Conservation (phyloP, 2,329 filamentous ascomycete species). For the Delphinella strobiligena region DNA sequence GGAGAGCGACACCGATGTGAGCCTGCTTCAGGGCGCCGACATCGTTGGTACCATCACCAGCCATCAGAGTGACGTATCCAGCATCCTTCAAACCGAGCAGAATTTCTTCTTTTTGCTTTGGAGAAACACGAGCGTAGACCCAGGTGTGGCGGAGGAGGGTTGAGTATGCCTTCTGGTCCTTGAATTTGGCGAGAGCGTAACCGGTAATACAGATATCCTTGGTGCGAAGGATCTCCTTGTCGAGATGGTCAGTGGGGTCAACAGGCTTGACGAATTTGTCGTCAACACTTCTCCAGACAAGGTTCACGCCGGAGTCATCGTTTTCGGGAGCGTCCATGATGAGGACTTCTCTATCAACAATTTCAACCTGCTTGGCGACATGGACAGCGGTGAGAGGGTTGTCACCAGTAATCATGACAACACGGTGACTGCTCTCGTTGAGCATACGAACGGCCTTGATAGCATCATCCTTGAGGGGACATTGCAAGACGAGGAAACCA, state of each 20-base stretch:
- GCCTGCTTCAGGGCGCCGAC: slow-evolving; percentile 96
- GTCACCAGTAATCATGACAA: slow-evolving; percentile 98
- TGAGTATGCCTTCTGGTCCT: slow-evolving; percentile 62
- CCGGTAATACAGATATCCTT: slow-evolving; percentile 96
- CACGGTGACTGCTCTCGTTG: slow-evolving; percentile 95
- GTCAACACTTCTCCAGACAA: slow-evolving; percentile 92
- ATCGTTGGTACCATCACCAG: slow-evolving; percentile 95
- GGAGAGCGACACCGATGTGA: slow-evolving; percentile 87
- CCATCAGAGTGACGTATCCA: slow-evolving; percentile 98
- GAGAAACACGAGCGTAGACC: slow-evolving; percentile 97
- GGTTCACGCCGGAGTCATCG: slow-evolving; percentile 63
- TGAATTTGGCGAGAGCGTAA: slow-evolving; percentile 83
- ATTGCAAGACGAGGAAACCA: slow-evolving; percentile 90
- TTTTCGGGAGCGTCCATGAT: slow-evolving; percentile 93
- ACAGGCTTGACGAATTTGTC: slow-evolving; percentile 79
- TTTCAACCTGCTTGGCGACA: slow-evolving; percentile 90
- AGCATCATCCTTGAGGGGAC: slow-evolving; percentile 91
- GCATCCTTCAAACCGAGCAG: slow-evolving; percentile 91
- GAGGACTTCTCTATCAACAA: slow-evolving; percentile 87
- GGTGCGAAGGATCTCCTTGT: slow-evolving; percentile 63
- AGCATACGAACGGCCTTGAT: slow-evolving; percentile 91
- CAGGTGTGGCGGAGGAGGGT: slow-evolving; percentile 79
- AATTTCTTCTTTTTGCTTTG: slow-evolving; percentile 98
- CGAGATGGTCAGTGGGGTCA: slow-evolving; percentile 68
- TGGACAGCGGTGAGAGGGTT: slow-evolving; percentile 95